These are phyloP conservation scores for Thermothelomyces thermophilus DNA, from an alignment of 2,329 filamentous ascomycete species.

Conservation along the genomic window DNA sequence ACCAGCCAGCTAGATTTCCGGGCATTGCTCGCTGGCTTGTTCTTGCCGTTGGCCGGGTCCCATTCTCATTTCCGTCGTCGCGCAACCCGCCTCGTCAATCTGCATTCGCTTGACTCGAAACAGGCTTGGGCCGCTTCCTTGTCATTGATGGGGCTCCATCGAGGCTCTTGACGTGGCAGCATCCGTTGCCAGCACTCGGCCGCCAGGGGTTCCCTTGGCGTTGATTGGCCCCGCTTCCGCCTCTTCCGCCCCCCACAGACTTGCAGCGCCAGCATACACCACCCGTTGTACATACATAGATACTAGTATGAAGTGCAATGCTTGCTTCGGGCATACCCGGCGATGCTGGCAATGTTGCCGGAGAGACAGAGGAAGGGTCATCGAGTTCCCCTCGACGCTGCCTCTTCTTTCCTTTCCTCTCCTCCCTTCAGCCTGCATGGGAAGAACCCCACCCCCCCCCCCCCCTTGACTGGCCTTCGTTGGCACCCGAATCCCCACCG, in stretches of 20 bases:
- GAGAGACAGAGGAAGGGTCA: neutral
- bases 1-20: neutral
- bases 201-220: slow-evolving; percentile 11
- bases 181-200: slow-evolving; percentile 19
- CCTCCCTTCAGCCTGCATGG: slow-evolving; percentile 5
- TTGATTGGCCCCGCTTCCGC: slow-evolving; percentile 17
- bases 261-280: slow-evolving; percentile 3
- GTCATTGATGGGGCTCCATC: slow-evolving; percentile 15
- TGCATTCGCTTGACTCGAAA: slow-evolving; percentile 14
- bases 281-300: neutral
- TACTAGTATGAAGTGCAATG: neutral
- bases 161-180: slow-evolving; percentile 24
- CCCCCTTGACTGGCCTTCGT: neutral
- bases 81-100: slow-evolving; percentile 16
- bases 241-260: slow-evolving; percentile 12
- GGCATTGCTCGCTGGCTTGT: neutral
- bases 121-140: slow-evolving; percentile 13
- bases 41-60: neutral
- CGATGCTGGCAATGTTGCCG: neutral
- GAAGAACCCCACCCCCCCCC: too few relatives aligned
- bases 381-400: neutral
- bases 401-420: too few relatives aligned
- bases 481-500: slow-evolving; percentile 1
- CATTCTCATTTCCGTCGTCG: neutral
- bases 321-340: too few relatives aligned